Conservation (phyloP, 1,139 yeast genomes). For the Kluyveromyces sp. region DNA sequence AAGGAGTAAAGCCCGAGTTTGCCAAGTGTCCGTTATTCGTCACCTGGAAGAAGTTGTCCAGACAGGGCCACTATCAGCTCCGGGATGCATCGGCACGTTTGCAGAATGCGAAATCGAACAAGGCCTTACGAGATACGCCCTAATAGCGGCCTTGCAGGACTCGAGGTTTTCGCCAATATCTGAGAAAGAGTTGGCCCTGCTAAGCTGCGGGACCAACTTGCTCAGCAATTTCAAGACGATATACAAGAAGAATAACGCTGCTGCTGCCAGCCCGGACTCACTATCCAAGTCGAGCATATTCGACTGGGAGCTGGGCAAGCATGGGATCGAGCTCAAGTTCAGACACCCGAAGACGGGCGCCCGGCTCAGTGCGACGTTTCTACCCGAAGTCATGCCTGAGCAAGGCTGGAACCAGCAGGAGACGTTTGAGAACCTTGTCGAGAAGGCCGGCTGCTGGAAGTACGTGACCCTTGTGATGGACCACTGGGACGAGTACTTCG, state of each 20-base stretch:
- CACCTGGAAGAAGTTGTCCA: slow-evolving; percentile 61
- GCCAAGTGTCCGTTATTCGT: slow-evolving; percentile 58
- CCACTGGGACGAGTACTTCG: slow-evolving; percentile 21
- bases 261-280: neutral
- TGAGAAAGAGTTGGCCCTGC: slow-evolving; percentile 42
- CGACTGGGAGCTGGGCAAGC: slow-evolving; percentile 77
- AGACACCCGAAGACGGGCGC: slow-evolving; percentile 35
- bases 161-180: slow-evolving; percentile 66
- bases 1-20: neutral
- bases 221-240: slow-evolving; percentile 23
- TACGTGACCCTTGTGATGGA: slow-evolving; percentile 15
- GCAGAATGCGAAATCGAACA: slow-evolving; percentile 37
- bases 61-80: slow-evolving; percentile 33
- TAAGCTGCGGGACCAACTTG: slow-evolving; percentile 36
- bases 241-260: slow-evolving; percentile 10
- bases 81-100: slow-evolving; percentile 93
- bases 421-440: slow-evolving; percentile 61
- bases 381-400: slow-evolving; percentile 88
- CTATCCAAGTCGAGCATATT: slow-evolving; percentile 23
- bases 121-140: slow-evolving; percentile 58
- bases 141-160: slow-evolving; percentile 70
- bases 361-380: slow-evolving; percentile 60
- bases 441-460: slow-evolving; percentile 45
- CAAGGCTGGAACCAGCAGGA: slow-evolving; percentile 74
- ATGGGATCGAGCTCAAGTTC: slow-evolving; percentile 59